Conservation (phyloP, 2,329 filamentous ascomycete species). For the Arthroderma uncinatum region DNA sequence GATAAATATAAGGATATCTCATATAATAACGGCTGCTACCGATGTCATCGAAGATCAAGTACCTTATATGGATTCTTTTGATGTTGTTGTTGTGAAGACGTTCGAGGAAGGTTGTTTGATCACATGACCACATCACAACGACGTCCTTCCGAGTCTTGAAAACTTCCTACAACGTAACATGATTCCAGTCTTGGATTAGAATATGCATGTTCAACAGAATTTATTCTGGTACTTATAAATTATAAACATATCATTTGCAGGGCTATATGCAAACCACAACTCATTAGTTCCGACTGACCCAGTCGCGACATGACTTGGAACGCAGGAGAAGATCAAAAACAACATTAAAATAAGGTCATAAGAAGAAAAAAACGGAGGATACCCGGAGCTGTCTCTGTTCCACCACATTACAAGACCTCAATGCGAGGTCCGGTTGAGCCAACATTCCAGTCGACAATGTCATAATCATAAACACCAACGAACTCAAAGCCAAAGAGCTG, state of each 20-base stretch:
- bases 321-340: not conserved
- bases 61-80: too few relatives aligned
- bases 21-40: too few relatives aligned
- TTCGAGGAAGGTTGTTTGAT: not conserved
- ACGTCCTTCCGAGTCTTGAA: too few relatives aligned
- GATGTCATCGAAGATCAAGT: too few relatives aligned
- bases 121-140: not conserved
- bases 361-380: not conserved
- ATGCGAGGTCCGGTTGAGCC: slow-evolving; percentile 19
- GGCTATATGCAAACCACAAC: not conserved
- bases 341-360: not conserved
- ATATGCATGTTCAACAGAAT: too few relatives aligned
- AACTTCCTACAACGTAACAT: too few relatives aligned
- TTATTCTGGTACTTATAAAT: too few relatives aligned
- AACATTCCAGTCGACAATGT: slow-evolving; percentile 19
- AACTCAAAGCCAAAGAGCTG: slow-evolving; percentile 19
- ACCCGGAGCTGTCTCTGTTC: not conserved
- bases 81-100: not conserved
- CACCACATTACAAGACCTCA: slow-evolving; percentile 7
- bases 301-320: too few relatives aligned
- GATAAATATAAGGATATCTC: too few relatives aligned
- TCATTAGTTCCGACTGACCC: not conserved
- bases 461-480: slow-evolving; percentile 19
- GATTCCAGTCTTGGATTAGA: too few relatives aligned
- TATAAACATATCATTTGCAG: not conserved